Conservation (phyloP, 116 monocot genomes). For the Zostera marina region DNA sequence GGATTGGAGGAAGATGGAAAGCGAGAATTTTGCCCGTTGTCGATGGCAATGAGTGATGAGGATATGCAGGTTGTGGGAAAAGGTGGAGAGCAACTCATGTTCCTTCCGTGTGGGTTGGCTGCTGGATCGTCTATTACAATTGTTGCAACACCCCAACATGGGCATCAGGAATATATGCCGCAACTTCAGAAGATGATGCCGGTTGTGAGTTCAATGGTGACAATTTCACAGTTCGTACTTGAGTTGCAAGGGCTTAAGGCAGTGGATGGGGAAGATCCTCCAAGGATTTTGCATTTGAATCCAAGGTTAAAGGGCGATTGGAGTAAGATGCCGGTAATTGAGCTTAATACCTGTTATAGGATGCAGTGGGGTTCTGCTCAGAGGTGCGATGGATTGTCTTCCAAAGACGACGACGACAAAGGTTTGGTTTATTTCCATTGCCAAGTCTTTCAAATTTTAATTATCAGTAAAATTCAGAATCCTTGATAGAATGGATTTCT, state of each 20-base stretch:
- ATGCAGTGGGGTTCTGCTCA: constrained; percentile 82
- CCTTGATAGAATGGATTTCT: not conserved
- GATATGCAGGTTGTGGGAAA: constrained; percentile 9
- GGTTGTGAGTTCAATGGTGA: constrained; percentile 24
- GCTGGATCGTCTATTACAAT: constrained; percentile 75
- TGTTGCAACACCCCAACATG: constrained; percentile 51
- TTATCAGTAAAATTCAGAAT: not conserved
- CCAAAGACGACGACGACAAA: constrained; percentile 56
- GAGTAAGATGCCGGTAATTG: constrained; percentile 54
- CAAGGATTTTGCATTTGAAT: constrained; percentile 74
- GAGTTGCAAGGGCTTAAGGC: constrained; percentile 76
- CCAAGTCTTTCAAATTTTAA: too few relatives aligned
- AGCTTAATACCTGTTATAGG: constrained; percentile 78
- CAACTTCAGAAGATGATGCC: constrained; percentile 16
- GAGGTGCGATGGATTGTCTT: constrained; percentile 61
- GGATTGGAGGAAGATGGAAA: constrained; percentile 8
- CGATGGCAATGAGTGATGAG: constrained; percentile 17
- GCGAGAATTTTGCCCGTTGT: constrained; percentile 39
- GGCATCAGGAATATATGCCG: constrained; percentile 52
- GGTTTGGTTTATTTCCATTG: constrained; percentile 18
- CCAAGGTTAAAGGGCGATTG: constrained; percentile 86
- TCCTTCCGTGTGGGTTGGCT: constrained; percentile 70
- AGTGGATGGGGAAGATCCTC: constrained; percentile 72
- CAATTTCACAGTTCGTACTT: constrained; percentile 75
- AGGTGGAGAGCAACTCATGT: constrained; percentile 32